Percentiles rank a stretch among this genome's conserved stretches.
Conservation (phyloP, 2,329 filamentous ascomycete genomes). For the Tothia fuscella region DNA sequence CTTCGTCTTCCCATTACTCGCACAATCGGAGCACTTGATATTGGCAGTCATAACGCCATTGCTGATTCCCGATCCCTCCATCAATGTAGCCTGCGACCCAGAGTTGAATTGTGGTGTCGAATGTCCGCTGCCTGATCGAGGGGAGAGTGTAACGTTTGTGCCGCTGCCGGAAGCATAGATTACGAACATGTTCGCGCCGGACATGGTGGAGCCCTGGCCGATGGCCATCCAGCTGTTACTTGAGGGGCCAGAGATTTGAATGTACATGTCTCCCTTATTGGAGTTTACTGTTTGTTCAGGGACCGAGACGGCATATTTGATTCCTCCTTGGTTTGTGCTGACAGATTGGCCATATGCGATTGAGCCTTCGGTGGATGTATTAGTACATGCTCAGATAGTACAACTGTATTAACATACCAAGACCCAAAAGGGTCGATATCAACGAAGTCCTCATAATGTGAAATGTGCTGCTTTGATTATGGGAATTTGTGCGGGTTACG, state of each 20-base stretch:
- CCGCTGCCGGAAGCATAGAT: slow-evolving; percentile 42
- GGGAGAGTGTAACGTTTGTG: slow-evolving; percentile 46
- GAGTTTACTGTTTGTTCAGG: slow-evolving; percentile 39
- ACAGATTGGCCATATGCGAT: slow-evolving; percentile 9
- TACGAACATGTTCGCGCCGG: slow-evolving; percentile 45
- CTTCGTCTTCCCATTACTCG: slow-evolving; percentile 40
- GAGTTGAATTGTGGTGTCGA: slow-evolving; percentile 30
- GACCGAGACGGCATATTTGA: slow-evolving; percentile 43
- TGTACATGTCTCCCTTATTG: slow-evolving; percentile 43
- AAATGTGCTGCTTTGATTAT: too few species aligned
- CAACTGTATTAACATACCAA: slow-evolving; percentile 6
- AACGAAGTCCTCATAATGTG: slow-evolving; percentile 4
- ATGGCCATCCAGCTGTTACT: slow-evolving; percentile 43
- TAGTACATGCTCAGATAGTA: background rate
- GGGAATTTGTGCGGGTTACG: too few species aligned
- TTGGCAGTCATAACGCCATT: slow-evolving; percentile 44
- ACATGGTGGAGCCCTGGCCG: slow-evolving; percentile 44
- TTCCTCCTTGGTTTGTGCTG: slow-evolving; percentile 13
- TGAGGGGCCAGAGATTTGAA: slow-evolving; percentile 44
- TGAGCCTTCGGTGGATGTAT: slow-evolving; percentile 5
- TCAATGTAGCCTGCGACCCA: slow-evolving; percentile 33
- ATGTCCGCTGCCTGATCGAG: slow-evolving; percentile 35
- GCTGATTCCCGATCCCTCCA: slow-evolving; percentile 42
- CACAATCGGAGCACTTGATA: slow-evolving; percentile 34
- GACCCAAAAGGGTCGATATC: slow-evolving; percentile 9